Conservation (phyloP, 768 basidiomycete genomes). For the Daedaleopsis sinensis region DNA sequence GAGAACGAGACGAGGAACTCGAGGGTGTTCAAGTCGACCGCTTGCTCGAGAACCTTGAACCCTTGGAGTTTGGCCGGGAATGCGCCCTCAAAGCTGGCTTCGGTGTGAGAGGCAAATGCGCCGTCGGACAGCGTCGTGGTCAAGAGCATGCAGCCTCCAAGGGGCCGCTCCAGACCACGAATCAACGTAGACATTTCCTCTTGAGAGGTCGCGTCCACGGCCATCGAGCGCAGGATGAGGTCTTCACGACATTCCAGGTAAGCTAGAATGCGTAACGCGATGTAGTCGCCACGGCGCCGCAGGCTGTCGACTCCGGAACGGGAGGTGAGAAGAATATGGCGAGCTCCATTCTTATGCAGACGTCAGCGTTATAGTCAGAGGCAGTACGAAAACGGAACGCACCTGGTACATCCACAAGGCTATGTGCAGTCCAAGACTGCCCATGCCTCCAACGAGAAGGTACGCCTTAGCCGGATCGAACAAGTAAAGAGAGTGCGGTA, state of each 20-base stretch:
- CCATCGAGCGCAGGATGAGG: slow-evolving; percentile 7
- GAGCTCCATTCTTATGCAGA: slow-evolving; percentile 13
- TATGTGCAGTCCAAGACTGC: slow-evolving; percentile 39
- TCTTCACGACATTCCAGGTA: slow-evolving; percentile 10
- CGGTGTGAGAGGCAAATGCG: slow-evolving; percentile 13
- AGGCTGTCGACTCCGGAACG: slow-evolving; percentile 11
- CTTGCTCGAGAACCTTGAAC: slow-evolving; percentile 7
- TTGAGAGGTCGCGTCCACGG: slow-evolving; percentile 2
- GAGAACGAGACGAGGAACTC: slow-evolving; percentile 25
- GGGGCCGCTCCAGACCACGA: neutral
- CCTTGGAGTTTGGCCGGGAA: slow-evolving; percentile 10
- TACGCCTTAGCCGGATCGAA: slow-evolving; percentile 38
- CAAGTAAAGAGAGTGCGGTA: slow-evolving; percentile 1
- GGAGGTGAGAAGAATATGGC: slow-evolving; percentile 21
- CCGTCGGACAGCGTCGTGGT: slow-evolving; percentile 12
- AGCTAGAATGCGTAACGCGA: slow-evolving; percentile 8
- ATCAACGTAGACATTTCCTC: neutral
- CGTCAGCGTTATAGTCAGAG: neutral
- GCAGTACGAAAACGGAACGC: slow-evolving; percentile 1
- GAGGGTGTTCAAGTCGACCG: slow-evolving; percentile 5
- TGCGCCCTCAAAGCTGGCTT: slow-evolving; percentile 9
- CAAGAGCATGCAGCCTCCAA: slow-evolving; percentile 21
- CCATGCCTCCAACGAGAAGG: slow-evolving; percentile 44
- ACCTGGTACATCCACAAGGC: slow-evolving; percentile 48
- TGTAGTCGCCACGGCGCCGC: neutral